Evolutionary conservation across 176 grass and related monocot species (phyloP), one percentile per base, ranked within the genome.

Genomic region (Oryza meridionalis): DNA sequence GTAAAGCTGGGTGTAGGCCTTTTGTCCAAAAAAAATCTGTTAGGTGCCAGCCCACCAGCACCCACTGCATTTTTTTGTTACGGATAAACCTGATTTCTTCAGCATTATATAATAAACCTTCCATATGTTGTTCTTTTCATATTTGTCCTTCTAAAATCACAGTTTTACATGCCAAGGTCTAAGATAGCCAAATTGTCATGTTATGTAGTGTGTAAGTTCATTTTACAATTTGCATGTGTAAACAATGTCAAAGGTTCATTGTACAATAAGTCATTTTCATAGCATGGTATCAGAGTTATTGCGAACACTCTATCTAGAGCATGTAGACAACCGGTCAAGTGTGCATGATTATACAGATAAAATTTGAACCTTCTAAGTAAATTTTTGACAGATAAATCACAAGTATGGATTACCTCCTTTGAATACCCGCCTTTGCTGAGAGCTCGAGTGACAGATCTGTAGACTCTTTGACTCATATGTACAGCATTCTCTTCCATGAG

Each of bases 401-500:
- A 79, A 78, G 29, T 84, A 86, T 55, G 15, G 6, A 5, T 1
- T 92, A 95, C 93, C 91, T 98, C 89, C 80, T 90, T 90, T 40
- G 53, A 19, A 77, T 90, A 87, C 79, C 87, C 91, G 59, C 91
- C 89, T 91, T 86, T 88, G 59, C 75, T 82, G 74, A 95, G 85
- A 55, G 96, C 93, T 83, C 55, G 79, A 88, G 90, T 80, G 37
- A 85, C 85, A 71, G 47, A 92, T 84, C 65, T 75, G 69, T 84
- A 88, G 62, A 65, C 77, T 68, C 64, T 50, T 78, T 92, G 90
- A 82, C 76, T 85, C 59, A 90, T 49, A 81, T 77, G 26, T 70
- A 95, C 73, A 25, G 21, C 73, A 62, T 93, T 93, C 42, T 87
- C 65, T 64, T 95, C 77, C 87, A 98, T 93, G 50, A 88, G 61